Conservation (phyloP, 495 filamentous ascomycete genomes). For the Trichoderma virens region DNA sequence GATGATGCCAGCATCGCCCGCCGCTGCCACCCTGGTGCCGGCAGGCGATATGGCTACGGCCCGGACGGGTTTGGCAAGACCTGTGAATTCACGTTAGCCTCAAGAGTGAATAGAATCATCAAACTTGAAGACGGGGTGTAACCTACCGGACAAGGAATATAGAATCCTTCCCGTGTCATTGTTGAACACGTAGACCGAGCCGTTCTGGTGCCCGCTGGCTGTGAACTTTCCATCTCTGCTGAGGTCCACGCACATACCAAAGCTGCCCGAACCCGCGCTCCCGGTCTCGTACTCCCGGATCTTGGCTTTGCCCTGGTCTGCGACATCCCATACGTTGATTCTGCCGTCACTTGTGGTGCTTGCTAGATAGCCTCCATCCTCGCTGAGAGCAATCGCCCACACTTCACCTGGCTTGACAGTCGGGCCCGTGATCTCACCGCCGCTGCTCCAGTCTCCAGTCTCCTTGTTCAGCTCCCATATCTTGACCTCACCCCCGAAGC, state of each 20-base stretch:
- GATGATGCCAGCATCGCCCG: slow-evolving; percentile 82
- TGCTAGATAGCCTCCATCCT: slow-evolving; percentile 73
- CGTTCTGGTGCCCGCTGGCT: slow-evolving; percentile 88
- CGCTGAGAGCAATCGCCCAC: slow-evolving; percentile 82
- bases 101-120: neutral
- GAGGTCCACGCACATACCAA: slow-evolving; percentile 82
- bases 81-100: slow-evolving; percentile 33
- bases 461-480: slow-evolving; percentile 59
- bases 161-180: slow-evolving; percentile 79
- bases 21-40: slow-evolving; percentile 79
- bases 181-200: slow-evolving; percentile 89
- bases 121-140: neutral
- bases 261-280: slow-evolving; percentile 52
- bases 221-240: slow-evolving; percentile 70
- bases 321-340: slow-evolving; percentile 80
- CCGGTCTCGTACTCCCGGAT: slow-evolving; percentile 86
- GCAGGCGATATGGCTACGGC: slow-evolving; percentile 80
- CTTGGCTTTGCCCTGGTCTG: slow-evolving; percentile 37
- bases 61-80: slow-evolving; percentile 77
- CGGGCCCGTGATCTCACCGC: slow-evolving; percentile 25
- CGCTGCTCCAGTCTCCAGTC: slow-evolving; percentile 43
- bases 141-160: slow-evolving; percentile 75
- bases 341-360: slow-evolving; percentile 75
- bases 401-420: slow-evolving; percentile 52
- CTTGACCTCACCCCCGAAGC: slow-evolving; percentile 80